These are phyloP conservation scores for Plasmodium coatneyi DNA, from an alignment of 169 alveolate species.

Conservation along the genomic window DNA sequence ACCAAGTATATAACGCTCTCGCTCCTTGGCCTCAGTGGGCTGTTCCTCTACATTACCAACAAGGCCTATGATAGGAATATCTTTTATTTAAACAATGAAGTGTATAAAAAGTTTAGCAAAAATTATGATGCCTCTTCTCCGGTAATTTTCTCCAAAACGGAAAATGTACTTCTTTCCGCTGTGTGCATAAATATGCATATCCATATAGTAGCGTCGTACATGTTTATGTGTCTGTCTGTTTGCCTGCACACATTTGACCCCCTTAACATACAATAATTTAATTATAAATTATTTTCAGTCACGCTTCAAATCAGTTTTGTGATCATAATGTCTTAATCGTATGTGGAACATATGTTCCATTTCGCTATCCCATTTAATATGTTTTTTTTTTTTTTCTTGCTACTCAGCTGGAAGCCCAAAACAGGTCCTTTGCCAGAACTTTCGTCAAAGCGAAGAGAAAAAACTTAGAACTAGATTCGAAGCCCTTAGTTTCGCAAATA, in stretches of 20 bases:
- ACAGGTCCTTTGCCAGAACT: conserved; percentile 41
- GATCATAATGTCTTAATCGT: neutral
- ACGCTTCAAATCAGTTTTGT: neutral
- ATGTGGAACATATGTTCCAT: neutral
- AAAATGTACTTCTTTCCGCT: neutral
- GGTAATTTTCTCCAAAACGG: conserved; percentile 28
- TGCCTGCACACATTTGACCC: neutral
- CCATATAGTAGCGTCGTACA: neutral
- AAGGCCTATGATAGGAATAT: conserved; percentile 75
- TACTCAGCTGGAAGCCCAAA: conserved; percentile 75
- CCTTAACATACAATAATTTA: neutral
- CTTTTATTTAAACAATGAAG: conserved; percentile 70
- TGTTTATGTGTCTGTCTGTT: neutral
- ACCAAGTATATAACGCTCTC: conserved; percentile 69
- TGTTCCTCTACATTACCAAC: conserved; percentile 43
- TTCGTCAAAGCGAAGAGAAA: conserved; percentile 74
- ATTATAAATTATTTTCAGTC: neutral
- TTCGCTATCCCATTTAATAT: neutral
- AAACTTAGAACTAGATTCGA: conserved; percentile 48
- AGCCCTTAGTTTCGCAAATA: conserved; percentile 69
- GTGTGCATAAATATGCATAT: neutral
- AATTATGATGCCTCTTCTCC: conserved; percentile 73
- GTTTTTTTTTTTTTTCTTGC: neutral
- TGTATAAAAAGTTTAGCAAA: conserved; percentile 46
- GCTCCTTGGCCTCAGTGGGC: conserved; percentile 63